phyloP scores from a whole-genome alignment of 371 early-diverging fungal genomes.

The Apophysomyces trapeziformis region DNA sequence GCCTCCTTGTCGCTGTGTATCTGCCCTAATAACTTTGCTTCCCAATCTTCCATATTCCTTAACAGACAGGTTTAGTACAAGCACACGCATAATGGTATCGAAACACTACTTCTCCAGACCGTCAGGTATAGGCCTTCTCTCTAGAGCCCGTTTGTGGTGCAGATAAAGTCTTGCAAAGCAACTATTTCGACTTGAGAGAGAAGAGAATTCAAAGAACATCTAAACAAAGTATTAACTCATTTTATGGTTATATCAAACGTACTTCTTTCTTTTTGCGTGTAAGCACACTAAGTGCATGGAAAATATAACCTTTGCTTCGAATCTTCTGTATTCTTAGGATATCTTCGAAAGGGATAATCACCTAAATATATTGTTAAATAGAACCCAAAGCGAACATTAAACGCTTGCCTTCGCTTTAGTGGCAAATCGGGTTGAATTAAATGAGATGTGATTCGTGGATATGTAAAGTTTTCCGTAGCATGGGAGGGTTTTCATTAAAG shows the following conservation, averaged over 20 bases:
- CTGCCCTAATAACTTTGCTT: conserved; percentile 33
- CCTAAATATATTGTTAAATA: conserved; percentile 17
- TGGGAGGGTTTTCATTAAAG: conserved; percentile 53
- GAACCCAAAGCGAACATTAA: not conserved
- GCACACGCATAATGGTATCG: not conserved
- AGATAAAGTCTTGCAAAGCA: conserved; percentile 49
- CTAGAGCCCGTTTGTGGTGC: conserved; percentile 25
- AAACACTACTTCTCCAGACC: conserved; percentile 15
- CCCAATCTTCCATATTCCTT: conserved; percentile 38
- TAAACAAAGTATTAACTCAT: conserved; percentile 9
- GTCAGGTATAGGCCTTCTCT: conserved; percentile 11
- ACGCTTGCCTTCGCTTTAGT: conserved; percentile 57
- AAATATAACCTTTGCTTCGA: conserved; percentile 45
- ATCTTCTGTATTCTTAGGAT: conserved; percentile 46
- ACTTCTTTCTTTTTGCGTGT: conserved; percentile 40
- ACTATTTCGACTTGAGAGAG: conserved; percentile 43
- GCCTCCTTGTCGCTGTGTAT: conserved; percentile 14
- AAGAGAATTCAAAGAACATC: conserved; percentile 50
- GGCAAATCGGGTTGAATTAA: conserved; percentile 66
- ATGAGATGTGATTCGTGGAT: conserved; percentile 68
- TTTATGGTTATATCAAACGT: conserved; percentile 22
- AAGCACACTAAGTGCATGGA: conserved; percentile 32
- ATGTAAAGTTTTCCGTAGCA: conserved; percentile 72
- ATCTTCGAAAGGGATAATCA: conserved; percentile 52
- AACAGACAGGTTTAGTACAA: not conserved